These are phyloP conservation scores for Takakia lepidozioides DNA, from an alignment of 225 moss, liverwort and hornwort species.

Conservation along the genomic window DNA sequence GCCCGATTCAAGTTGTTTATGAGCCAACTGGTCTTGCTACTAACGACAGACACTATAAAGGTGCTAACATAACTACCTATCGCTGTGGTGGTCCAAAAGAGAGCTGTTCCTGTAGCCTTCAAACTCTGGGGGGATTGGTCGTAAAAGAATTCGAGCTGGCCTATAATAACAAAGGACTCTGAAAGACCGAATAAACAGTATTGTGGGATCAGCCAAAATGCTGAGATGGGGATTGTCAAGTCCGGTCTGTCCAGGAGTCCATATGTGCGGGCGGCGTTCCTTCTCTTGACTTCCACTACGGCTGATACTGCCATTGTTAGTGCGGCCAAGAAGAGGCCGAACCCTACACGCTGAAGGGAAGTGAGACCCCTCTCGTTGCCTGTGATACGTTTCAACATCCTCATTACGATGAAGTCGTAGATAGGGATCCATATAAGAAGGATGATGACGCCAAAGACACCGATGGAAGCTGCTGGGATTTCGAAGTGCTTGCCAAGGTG, in stretches of 20 bases:
- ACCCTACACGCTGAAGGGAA: constrained; percentile 46
- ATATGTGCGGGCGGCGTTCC: constrained; percentile 19
- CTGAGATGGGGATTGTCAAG: constrained; percentile 37
- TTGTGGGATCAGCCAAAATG: constrained; percentile 50
- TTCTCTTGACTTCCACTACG: constrained; percentile 41
- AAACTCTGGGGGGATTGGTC: constrained; percentile 54
- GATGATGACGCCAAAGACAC: constrained; percentile 32
- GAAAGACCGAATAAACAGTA: constrained; percentile 31
- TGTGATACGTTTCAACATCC: constrained; percentile 24
- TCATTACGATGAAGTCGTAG: constrained; percentile 39
- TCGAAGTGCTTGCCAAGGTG: constrained; percentile 26
- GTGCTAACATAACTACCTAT: constrained; percentile 36
- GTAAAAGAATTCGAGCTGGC: constrained; percentile 63
- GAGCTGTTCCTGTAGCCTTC: constrained; percentile 50
- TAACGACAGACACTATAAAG: constrained; percentile 20
- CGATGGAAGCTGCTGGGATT: constrained; percentile 49
- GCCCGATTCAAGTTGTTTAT: constrained; percentile 41
- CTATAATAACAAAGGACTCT: constrained; percentile 33
- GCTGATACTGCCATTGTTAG: constrained; percentile 25
- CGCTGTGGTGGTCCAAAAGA: constrained; percentile 33
- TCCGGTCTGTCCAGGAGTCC: constrained; percentile 30
- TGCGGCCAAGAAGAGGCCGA: constrained; percentile 29
- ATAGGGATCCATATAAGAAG: constrained; percentile 48
- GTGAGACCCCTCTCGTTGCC: constrained; percentile 43
- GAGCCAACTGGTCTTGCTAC: constrained; percentile 44